Evolutionary conservation across 2,329 filamentous ascomycete genomes (phyloP), one percentile per base, ranked within the genome.

Genomic region (Neocucurbitaria cava): DNA sequence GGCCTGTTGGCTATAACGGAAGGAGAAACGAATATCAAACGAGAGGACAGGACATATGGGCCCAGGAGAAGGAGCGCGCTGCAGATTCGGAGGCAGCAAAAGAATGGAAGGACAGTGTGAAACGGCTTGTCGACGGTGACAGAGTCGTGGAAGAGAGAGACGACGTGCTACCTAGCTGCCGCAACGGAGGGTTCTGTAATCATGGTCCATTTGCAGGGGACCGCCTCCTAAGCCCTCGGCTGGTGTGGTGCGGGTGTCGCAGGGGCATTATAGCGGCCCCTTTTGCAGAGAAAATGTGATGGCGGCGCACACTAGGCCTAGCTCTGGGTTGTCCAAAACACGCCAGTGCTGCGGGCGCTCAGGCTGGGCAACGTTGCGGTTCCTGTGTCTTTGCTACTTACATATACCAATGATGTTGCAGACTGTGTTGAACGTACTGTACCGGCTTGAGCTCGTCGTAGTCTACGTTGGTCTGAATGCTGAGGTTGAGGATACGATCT

Each of bases 1-100:
- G 57, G 41, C 47, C 43, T 58, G 26, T 54, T 47, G 59, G 63
- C 53, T 68, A 65, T 62, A 65, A 38, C 46, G 58, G 57, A 54
- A 59, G 55, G 30, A 61, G 63, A 71, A 63, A 70, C 61, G 43
- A 53, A 62, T 59, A 62, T 73, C 69, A 75, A 76, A 75, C 70
- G 72, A 76, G 59, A 59, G 72, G 59, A 72, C 61, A 66, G 70
- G 68, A 70, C 70, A 57, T n/a, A n/a, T 59, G 39, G 68, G 64
- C 64, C 68, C 59, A 61, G 44, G 56, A 52, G 49, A 56, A 54
- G 57, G 57, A 59, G 52, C 24, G 39, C 38, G 55, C 54, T 61
- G 67, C 64, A 69, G 60, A 61, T 66, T 63, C 65, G 66, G 46
- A 52, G 49, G 58, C 42, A 58, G 62, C 46, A 64, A 54, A 52